Evolutionary conservation across 352 stramenopile species (phyloP).

Genomic region (Lagenidium giganteum): DNA sequence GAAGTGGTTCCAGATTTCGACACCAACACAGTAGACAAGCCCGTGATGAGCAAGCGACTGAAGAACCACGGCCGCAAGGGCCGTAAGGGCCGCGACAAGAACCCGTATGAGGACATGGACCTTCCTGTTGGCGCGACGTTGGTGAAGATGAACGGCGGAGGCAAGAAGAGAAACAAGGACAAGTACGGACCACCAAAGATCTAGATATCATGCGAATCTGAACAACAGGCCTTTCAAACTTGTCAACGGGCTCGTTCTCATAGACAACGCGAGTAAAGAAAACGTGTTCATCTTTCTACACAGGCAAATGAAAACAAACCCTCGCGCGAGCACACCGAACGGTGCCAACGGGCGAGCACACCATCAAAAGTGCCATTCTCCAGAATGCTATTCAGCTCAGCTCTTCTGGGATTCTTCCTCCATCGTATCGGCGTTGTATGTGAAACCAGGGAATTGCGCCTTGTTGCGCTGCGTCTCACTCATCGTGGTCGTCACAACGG

Average conservation of each 20-base stretch:
- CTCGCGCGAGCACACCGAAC: too few species aligned
- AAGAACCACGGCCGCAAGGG: slow-evolving; percentile 95
- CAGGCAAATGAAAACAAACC: slow-evolving; percentile 6
- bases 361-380: too few species aligned
- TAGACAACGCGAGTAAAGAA: slow-evolving; percentile 3
- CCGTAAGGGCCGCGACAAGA: slow-evolving; percentile 92
- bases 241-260: too few species aligned
- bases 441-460: slow-evolving; percentile 77
- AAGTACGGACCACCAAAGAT: slow-evolving; percentile 21
- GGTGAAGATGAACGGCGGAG: too few species aligned
- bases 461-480: slow-evolving; percentile 82
- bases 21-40: slow-evolving; percentile 49
- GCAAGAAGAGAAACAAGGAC: too few species aligned
- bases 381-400: too few species aligned
- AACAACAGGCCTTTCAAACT: too few species aligned
- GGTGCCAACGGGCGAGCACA: too few species aligned
- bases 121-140: slow-evolving; percentile 26
- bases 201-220: too few species aligned
- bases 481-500: slow-evolving; percentile 76
- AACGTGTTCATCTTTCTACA: slow-evolving; percentile 3
- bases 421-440: slow-evolving; percentile 78
- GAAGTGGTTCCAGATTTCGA: slow-evolving; percentile 53
- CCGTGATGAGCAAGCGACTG: slow-evolving; percentile 52
- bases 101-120: slow-evolving; percentile 90
- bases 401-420: slow-evolving; percentile 68